A percentile compares a stretch with the other conserved stretches of the same genome.
phyloP scores from a whole-genome alignment of 2,329 filamentous ascomycete genomes.

The Stemphylium lycopersici region DNA sequence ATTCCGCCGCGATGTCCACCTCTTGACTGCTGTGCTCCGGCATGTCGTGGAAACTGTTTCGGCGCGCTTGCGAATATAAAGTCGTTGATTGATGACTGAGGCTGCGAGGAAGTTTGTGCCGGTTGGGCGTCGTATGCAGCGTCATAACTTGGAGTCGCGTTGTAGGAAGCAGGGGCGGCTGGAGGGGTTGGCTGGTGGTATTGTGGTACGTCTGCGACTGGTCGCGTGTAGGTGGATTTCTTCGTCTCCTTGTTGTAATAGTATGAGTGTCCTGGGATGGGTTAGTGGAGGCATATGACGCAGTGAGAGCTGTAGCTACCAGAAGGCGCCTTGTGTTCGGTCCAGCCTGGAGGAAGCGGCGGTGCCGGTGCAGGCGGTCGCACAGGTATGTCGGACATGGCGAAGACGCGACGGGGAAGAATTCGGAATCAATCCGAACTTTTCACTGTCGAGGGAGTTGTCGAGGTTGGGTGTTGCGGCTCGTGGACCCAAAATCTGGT shows the following conservation, averaged over 20 bases:
- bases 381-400: slow-evolving; percentile 39
- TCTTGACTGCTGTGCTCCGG: slow-evolving; percentile 19
- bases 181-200: slow-evolving; percentile 4
- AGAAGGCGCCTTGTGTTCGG: slow-evolving; percentile 88
- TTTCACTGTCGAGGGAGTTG: slow-evolving; percentile 1
- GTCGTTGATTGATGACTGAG: slow-evolving; percentile 59
- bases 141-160: slow-evolving; percentile 13
- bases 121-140: slow-evolving; percentile 37
- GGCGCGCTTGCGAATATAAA: slow-evolving; percentile 39
- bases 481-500: slow-evolving; percentile 33
- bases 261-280: slow-evolving; percentile 72
- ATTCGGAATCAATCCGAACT: not conserved
- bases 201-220: slow-evolving; percentile 44
- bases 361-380: slow-evolving; percentile 48
- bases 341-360: slow-evolving; percentile 81
- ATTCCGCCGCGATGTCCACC: slow-evolving; percentile 47
- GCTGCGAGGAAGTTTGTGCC: slow-evolving; percentile 54
- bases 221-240: slow-evolving; percentile 84
- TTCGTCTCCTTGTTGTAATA: slow-evolving; percentile 86
- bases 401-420: not conserved
- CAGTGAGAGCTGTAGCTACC: slow-evolving; percentile 50
- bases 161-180: slow-evolving; percentile 9
- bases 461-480: slow-evolving; percentile 22
- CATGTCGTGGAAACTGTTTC: slow-evolving; percentile 25
- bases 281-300: slow-evolving; percentile 27